A percentile compares a stretch with the other conserved stretches of the same genome.
phyloP scores from a whole-genome alignment of 306 rosid genomes.

The Dicorynia guianensis region DNA sequence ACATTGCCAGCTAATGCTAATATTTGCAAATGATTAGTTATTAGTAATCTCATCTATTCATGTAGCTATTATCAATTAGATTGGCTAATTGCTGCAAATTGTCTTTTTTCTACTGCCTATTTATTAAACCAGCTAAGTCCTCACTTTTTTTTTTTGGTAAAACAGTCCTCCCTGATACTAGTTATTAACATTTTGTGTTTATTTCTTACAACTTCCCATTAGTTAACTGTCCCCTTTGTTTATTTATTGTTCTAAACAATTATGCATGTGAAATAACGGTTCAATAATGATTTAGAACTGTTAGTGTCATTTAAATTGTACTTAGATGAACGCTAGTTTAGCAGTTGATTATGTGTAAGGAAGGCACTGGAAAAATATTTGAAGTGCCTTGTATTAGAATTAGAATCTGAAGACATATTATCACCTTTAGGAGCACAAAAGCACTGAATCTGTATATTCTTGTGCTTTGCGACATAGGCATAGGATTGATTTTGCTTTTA shows the following conservation, averaged over 20 bases:
- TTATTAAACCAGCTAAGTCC: too few relatives aligned
- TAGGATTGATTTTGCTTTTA: neutral
- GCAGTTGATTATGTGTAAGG: neutral
- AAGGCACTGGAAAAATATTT: neutral
- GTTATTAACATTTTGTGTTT: neutral
- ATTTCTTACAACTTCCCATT: neutral
- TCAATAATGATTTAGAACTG: neutral
- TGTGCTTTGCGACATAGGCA: neutral
- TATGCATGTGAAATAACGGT: too few relatives aligned
- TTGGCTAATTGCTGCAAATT: neutral
- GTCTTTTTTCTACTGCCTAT: neutral
- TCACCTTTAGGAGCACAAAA: neutral
- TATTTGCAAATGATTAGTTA: too few relatives aligned
- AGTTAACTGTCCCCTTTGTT: neutral
- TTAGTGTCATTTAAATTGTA: neutral
- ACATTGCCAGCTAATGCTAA: constrained; percentile 25
- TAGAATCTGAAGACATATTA: neutral
- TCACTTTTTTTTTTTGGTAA: too few relatives aligned
- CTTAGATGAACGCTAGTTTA: neutral
- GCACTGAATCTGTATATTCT: neutral
- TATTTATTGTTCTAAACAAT: neutral
- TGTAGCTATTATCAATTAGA: neutral
- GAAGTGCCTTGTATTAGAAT: neutral
- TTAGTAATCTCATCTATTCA: neutral
- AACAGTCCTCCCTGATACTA: neutral